phyloP scores from a whole-genome alignment of 257 asterid species.

The Coffea canephora region DNA sequence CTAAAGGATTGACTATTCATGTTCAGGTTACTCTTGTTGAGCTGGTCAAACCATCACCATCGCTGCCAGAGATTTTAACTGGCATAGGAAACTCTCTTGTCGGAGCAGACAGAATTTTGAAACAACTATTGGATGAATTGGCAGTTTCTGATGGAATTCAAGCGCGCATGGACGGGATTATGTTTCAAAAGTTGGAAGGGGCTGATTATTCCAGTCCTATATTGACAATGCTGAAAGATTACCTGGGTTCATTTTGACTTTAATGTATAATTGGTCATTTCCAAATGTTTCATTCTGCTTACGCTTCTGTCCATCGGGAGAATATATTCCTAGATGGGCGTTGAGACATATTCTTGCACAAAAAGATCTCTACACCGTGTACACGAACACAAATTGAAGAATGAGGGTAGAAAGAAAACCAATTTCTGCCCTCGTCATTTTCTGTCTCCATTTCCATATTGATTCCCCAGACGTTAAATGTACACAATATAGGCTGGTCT shows the following conservation, averaged over 20 bases:
- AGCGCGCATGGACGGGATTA: constrained; percentile 81
- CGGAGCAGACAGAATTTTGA: constrained; percentile 53
- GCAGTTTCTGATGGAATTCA: constrained; percentile 60
- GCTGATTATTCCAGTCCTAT: constrained; percentile 41
- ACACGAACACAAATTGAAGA: too few species aligned
- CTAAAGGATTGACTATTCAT: not conserved
- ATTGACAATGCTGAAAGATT: constrained; percentile 47
- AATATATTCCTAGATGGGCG: not conserved
- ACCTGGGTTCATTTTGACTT: constrained; percentile 45
- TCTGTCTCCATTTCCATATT: too few species aligned
- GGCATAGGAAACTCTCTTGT: constrained; percentile 58
- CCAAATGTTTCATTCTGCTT: not conserved
- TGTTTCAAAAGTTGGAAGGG: constrained; percentile 61
- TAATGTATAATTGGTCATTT: not conserved
- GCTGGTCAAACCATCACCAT: constrained; percentile 72
- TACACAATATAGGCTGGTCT: too few species aligned
- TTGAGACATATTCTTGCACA: not conserved
- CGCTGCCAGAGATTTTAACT: constrained; percentile 56
- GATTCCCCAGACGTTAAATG: too few species aligned
- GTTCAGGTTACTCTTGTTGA: constrained; percentile 79
- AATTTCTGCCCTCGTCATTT: too few species aligned
- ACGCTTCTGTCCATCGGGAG: not conserved
- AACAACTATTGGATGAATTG: constrained; percentile 50
- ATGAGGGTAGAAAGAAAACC: too few species aligned
- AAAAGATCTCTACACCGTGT: not conserved